Evolutionary conservation across 805 yeast genomes (phyloP), one percentile per base, ranked within the genome.

Genomic region (Candida ortonii): DNA sequence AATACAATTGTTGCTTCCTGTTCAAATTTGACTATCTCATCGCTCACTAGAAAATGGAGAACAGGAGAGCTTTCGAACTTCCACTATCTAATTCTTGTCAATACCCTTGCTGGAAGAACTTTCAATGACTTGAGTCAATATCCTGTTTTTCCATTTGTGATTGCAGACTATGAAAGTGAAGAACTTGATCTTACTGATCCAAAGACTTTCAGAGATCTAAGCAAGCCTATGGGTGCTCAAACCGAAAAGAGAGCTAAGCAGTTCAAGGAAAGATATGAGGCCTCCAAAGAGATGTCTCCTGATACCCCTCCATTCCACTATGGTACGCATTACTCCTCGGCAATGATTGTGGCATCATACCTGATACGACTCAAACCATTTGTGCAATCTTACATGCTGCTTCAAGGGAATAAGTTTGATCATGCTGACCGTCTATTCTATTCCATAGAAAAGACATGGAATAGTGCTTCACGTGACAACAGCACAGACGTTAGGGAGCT

Each of bases 201-300:
- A 0, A 61, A 65, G 7, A 62, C 80, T 0, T 87, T 71, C 52
- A 65, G 96, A 45, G 95, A 87, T 52, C 62, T 87, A 16, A 71
- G 85, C 0, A 85, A 84, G 49, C 96, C 96, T 1, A 88, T 87
- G 96, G 96, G 96, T 2, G 95, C 89, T 0, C 96, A 87, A 54
- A 65, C 76, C 2, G 53, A 57, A 2, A 67, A 65, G 2, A 65
- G 96, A 38, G 84, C 79, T 2, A 44, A 52, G 1, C 77, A 76
- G 49, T 87, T 86, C 49, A 61, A 65, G 30, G 93, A 85, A 36
- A 60, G 96, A 34, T 88, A 69, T 48, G 80, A 80, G 14, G 88
- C 94, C 0, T 60, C 85, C 16, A 70, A 64, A 15, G 77, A 83
- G 34, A 62, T 87, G 37, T 51, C 62, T 5, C 66, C 86, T 0